Percentiles rank a stretch among this genome's conserved stretches.
phyloP scores from a whole-genome alignment of 805 yeast genomes.

The Hanseniaspora taiwanica region DNA sequence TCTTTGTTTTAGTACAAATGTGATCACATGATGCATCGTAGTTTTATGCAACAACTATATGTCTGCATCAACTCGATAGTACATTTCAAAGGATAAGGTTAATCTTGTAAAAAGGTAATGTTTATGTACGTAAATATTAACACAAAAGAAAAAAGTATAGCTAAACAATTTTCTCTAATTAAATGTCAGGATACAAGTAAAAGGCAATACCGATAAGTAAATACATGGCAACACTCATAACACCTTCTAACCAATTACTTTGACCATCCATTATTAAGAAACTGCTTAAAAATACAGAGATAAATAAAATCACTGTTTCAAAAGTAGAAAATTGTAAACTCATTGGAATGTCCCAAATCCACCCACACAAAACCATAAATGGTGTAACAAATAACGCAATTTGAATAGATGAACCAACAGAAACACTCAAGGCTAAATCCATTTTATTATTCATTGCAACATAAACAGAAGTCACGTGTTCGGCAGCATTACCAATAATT shows the following conservation, averaged over 20 bases:
- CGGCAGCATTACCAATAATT: slow-evolving; percentile 97
- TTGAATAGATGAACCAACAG: slow-evolving; percentile 91
- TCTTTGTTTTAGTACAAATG: too few relatives aligned
- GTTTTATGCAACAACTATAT: too few relatives aligned
- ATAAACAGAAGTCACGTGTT: slow-evolving; percentile 90
- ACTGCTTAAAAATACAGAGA: slow-evolving; percentile 78
- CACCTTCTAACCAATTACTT: slow-evolving; percentile 95
- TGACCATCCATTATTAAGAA: slow-evolving; percentile 87
- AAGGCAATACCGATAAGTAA: slow-evolving; percentile 80
- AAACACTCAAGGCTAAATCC: slow-evolving; percentile 96
- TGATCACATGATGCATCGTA: too few relatives aligned
- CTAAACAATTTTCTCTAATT: slow-evolving; percentile 6
- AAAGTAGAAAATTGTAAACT: slow-evolving; percentile 80
- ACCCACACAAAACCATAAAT: slow-evolving; percentile 86
- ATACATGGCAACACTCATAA: slow-evolving; percentile 79
- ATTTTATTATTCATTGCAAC: slow-evolving; percentile 94
- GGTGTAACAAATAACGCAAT: slow-evolving; percentile 94
- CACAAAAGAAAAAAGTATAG: neutral
- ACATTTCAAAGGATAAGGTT: too few relatives aligned
- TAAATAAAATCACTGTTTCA: slow-evolving; percentile 86
- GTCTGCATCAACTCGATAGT: too few relatives aligned
- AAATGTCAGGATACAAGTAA: slow-evolving; percentile 65
- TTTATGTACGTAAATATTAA: neutral
- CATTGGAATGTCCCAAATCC: slow-evolving; percentile 88
- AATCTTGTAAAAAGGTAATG: too few relatives aligned